Conservation (phyloP, 2,329 filamentous ascomycete genomes). For the Stenocarpella maydis region DNA sequence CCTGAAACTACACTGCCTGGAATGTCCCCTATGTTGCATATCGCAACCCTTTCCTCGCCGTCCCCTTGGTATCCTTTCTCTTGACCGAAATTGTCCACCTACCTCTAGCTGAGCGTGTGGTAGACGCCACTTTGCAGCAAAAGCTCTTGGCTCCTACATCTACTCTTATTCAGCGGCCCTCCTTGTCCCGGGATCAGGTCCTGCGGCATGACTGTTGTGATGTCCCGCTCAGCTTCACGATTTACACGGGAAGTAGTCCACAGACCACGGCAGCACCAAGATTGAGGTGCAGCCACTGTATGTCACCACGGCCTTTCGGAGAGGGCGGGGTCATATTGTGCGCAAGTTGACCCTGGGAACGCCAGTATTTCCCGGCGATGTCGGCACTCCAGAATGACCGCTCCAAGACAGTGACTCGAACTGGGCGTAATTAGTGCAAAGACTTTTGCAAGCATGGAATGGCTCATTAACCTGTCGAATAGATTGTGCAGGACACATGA, state of each 20-base stretch:
- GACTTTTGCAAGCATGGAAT: no score
- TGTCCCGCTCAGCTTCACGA: no score
- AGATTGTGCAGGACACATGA: no score
- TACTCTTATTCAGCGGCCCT: no score
- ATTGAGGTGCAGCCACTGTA: neutral
- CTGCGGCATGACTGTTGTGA: neutral
- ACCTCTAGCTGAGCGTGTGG: neutral
- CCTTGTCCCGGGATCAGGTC: neutral
- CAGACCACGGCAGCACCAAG: neutral
- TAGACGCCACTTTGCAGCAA: neutral
- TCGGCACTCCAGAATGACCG: no score
- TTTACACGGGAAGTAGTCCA: neutral
- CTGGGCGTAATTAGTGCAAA: no score
- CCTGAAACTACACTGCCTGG: neutral
- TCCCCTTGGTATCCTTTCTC: neutral
- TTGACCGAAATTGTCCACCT: neutral
- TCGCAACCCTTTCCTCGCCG: neutral
- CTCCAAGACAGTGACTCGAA: no score
- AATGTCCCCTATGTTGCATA: neutral
- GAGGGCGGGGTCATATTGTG: no score
- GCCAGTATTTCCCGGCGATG: no score
- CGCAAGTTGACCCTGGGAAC: no score
- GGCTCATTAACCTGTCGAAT: neutral
- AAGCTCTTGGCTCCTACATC: neutral
- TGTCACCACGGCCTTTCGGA: neutral